Evolutionary conservation across 371 early-diverging fungal species (phyloP), one percentile per base, ranked within the genome.

Genomic region (Mortierella sp.): DNA sequence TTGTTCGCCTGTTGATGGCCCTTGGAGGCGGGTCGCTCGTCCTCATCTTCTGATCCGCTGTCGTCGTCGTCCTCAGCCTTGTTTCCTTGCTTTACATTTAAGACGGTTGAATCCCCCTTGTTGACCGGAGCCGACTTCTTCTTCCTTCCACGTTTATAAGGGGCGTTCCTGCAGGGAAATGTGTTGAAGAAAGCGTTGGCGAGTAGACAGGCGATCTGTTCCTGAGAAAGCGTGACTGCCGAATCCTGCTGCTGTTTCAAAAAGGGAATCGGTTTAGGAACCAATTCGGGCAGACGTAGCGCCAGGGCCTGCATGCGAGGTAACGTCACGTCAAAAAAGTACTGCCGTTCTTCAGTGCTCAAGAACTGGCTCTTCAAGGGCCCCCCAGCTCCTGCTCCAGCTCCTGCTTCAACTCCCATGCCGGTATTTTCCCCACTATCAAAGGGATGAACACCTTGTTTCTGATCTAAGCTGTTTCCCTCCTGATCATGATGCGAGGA

Each of bases 101-200:
- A 52, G 31, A 70, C 73, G 11, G 76, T 31, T 19, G 63, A 79
- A 72, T 52, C 57, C 28, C 44, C 73, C 7, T 65, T 47, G 48
- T 68, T 55, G 19, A 48, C 19, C 3, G 50, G 63, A 1, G 26
- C 57, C 0, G 76, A 57, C 54, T 58, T 80, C 50, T 76, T 81
- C 60, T 73, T 73, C 74, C 81, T 75, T 31, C 81, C 72, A 10
- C 77, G 57, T 38, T 79, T 81, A 76, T 73, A 74, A 8, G 86
- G 86, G 0, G 74, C 63, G 24, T 78, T 70, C 19, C 89, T 88
- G 21, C 87, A 79, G 5, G 90, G 89, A 65, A 91, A 89, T 0
- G 90, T 91, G 78, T 91, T 90, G 72, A 91, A 90, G 83, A 92
- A 91, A 21, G 91, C 91, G 74, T 91, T 89, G 52, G 91, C 90